These are phyloP conservation scores for Mortierella hygrophila DNA, from an alignment of 192 early-diverging fungal species.

Conservation along the genomic window DNA sequence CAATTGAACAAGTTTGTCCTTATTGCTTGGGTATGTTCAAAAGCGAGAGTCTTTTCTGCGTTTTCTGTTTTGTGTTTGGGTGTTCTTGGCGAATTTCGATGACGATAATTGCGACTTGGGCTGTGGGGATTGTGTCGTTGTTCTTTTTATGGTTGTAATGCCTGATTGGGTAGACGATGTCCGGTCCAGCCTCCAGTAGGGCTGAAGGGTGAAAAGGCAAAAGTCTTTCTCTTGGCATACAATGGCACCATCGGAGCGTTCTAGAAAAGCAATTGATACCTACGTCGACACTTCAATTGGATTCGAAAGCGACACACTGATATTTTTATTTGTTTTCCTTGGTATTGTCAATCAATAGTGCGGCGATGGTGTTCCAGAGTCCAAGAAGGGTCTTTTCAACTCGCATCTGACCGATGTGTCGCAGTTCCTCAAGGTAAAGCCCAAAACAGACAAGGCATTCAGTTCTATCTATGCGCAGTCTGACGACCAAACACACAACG, in stretches of 20 bases:
- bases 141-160: not conserved
- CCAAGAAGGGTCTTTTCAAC: conserved; percentile 90
- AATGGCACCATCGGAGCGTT: not conserved
- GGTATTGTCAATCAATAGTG: conserved; percentile 64
- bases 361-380: conserved; percentile 93
- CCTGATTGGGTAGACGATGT: not conserved
- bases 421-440: conserved; percentile 79
- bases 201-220: not conserved
- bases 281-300: not conserved
- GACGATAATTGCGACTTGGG: not conserved
- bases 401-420: conserved; percentile 86
- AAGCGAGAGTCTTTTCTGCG: no score
- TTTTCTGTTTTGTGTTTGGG: not conserved
- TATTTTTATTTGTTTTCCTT: not conserved
- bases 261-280: not conserved
- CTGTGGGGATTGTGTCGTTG: not conserved
- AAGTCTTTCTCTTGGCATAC: not conserved
- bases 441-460: not conserved
- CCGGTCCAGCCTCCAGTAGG: not conserved
- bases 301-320: not conserved
- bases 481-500: not conserved
- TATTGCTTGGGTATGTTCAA: conserved; percentile 84
- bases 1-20: conserved; percentile 90
- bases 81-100: not conserved
- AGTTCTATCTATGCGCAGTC: not conserved